Evolutionary conservation across 2,329 filamentous ascomycete species (phyloP), one percentile per base, ranked within the genome.

Genomic region (Colletotrichum coccodes): DNA sequence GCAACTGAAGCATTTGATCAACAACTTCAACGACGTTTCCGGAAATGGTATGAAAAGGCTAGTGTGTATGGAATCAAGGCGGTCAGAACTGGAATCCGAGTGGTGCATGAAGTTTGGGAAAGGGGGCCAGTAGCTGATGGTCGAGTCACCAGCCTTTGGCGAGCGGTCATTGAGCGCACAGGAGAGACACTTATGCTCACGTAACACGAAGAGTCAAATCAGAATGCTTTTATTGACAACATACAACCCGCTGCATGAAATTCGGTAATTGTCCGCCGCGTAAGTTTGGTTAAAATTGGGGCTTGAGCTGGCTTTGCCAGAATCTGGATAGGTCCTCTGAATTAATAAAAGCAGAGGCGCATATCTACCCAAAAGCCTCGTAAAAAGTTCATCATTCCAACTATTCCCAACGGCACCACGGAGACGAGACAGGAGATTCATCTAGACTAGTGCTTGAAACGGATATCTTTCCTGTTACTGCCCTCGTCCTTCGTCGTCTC

Each of bases 11-110:
- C 73, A 0, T 73, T 71, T 38, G 72, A 73, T 21, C 9, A 64
- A 14, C 28, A 60, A 3, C 68, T 72, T 0, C 73, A 75, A 38
- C 53, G 70, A 5, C 58, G 73, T 1, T 76, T 74, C 30, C 40
- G 53, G 12, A 30, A 38, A 4, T 75, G 74, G 74, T 74, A 75
- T 18, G 59, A 42, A 0, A 57, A 65, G 1, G 73, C 71, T 2
- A 65, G 58, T 6, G 36, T 69, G 1, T 75, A 76, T 32, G 73
- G 72, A 0, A 73, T 76, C 7, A 74, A 70, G 26, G 70, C 74
- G 1, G 68, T 73, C 11, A 71, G 72, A 28, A 74, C 72, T 0
- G 74, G 74, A 0, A 73, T 72, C 14, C 59, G 68, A 26, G 71
- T 75, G 2, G 36, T 76, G 3, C 47, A 71, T 2, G 59, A 75